Conservation (phyloP, 306 rosid genomes). For the Prinsepia uniflora region DNA sequence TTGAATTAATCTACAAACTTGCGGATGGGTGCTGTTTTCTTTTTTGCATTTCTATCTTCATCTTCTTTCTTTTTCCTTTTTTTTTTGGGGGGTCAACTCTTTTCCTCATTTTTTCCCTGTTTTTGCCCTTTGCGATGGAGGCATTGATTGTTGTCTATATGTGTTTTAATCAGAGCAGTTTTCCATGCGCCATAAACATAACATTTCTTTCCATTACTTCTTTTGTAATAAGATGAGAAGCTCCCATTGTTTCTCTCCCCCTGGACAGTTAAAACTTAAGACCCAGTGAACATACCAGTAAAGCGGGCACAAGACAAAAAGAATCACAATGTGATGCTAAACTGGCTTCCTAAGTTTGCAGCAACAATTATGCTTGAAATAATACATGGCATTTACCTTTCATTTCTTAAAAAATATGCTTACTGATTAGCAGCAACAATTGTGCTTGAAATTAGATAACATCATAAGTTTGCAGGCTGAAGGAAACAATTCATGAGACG, state of each 20-base stretch:
- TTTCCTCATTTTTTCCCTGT: too few relatives aligned
- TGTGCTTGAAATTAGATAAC: not conserved
- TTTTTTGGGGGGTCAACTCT: not conserved
- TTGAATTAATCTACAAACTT: slow-evolving; percentile 22
- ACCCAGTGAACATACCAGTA: not conserved
- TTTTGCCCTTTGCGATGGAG: too few relatives aligned
- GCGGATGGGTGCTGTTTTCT: not conserved
- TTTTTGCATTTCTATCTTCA: not conserved
- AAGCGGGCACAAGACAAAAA: not conserved
- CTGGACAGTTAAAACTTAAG: too few relatives aligned
- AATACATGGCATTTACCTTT: not conserved
- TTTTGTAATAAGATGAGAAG: not conserved
- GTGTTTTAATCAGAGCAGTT: not conserved
- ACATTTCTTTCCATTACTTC: not conserved
- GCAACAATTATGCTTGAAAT: too few relatives aligned
- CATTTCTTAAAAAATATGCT: not conserved
- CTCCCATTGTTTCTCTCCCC: too few relatives aligned
- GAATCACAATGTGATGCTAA: not conserved
- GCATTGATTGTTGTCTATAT: not conserved
- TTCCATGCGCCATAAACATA: too few relatives aligned
- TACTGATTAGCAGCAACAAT: not conserved
- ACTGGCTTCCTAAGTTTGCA: too few relatives aligned
- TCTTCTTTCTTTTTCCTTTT: not conserved
- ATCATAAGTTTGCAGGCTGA: not conserved
- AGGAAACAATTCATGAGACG: not conserved